Evolutionary conservation across 2,329 filamentous ascomycete genomes (phyloP).

Genomic region (Diaporthe sp.): DNA sequence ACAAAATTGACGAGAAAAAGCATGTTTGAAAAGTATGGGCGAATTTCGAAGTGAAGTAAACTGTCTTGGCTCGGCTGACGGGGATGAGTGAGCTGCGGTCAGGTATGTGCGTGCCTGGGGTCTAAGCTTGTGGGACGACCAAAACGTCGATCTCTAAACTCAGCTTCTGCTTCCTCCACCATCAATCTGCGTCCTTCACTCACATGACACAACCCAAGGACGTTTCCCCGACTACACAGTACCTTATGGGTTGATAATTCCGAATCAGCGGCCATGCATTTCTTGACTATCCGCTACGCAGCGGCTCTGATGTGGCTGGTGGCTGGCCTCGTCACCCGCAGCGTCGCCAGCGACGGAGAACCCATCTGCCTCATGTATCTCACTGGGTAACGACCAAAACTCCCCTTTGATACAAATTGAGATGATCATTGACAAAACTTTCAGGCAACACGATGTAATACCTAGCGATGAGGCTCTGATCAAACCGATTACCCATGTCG

Average conservation of each 20-base stretch:
- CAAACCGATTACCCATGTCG: conserved; percentile 66
- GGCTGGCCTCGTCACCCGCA: background rate
- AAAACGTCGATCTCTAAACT: background rate
- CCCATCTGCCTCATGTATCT: conserved; percentile 60
- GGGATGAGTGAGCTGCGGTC: background rate
- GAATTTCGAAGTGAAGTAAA: background rate
- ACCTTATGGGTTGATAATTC: background rate
- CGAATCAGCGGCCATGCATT: background rate
- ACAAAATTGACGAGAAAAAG: no score
- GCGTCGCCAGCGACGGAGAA: background rate
- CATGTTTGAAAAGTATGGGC: no score
- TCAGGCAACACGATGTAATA: conserved; percentile 62
- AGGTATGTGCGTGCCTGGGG: background rate
- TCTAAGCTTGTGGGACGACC: conserved; percentile 7
- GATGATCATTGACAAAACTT: background rate
- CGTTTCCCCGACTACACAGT: no score
- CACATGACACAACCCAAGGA: background rate
- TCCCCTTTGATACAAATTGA: background rate
- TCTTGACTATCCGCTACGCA: background rate
- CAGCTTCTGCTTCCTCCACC: background rate
- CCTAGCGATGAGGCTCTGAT: conserved; percentile 53
- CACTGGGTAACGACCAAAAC: conserved; percentile 56
- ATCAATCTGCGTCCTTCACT: background rate
- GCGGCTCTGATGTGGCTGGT: conserved; percentile 24
- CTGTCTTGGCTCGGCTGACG: background rate